Percentiles rank a stretch among this genome's conserved stretches.
phyloP scores from a whole-genome alignment of 2,329 filamentous ascomycete genomes.

The Albifimbria verrucaria region DNA sequence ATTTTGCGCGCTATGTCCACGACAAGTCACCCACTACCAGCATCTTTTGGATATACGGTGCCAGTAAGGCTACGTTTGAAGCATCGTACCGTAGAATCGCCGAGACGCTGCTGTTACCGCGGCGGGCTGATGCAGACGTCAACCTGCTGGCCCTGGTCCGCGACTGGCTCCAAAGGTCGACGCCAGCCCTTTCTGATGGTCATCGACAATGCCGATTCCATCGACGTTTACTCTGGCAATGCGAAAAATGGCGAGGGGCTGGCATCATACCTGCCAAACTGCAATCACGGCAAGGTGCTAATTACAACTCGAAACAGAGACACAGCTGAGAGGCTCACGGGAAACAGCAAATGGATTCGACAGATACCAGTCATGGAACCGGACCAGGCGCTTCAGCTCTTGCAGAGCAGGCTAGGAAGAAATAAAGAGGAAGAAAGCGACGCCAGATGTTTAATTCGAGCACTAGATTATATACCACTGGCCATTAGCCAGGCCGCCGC shows the following conservation, averaged over 20 bases:
- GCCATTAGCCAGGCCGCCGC: slow-evolving; percentile 22
- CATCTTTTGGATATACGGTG: slow-evolving; percentile 12
- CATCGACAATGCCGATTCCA: slow-evolving; percentile 15
- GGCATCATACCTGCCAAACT: slow-evolving; percentile 13
- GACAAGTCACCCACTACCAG: slow-evolving; percentile 2
- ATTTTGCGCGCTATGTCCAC: slow-evolving; percentile 8
- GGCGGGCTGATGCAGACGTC: slow-evolving; percentile 4
- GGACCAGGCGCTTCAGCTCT: slow-evolving; percentile 4
- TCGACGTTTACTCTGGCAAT: slow-evolving; percentile 7
- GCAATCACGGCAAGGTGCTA: slow-evolving; percentile 9
- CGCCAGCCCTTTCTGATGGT: slow-evolving; percentile 14
- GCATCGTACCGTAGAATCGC: slow-evolving; percentile 9
- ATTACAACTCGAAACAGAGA: slow-evolving; percentile 13
- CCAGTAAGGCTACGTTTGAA: slow-evolving; percentile 8
- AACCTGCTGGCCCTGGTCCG: slow-evolving; percentile 10
- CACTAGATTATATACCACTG: slow-evolving; percentile 21
- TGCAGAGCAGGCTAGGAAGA: slow-evolving; percentile 4
- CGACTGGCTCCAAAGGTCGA: slow-evolving; percentile 12
- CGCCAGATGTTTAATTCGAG: not conserved
- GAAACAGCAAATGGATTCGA: slow-evolving; percentile 6
- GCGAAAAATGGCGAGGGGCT: too few relatives aligned
- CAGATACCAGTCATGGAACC: slow-evolving; percentile 3
- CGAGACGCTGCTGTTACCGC: slow-evolving; percentile 7
- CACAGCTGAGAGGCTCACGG: slow-evolving; percentile 11
- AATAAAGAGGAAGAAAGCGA: not conserved